A percentile compares a stretch with the other conserved stretches of the same genome.
These are phyloP conservation scores for Pseudocercospora pini-densiflorae DNA, from an alignment of 2,329 filamentous ascomycete species.

Conservation along the genomic window DNA sequence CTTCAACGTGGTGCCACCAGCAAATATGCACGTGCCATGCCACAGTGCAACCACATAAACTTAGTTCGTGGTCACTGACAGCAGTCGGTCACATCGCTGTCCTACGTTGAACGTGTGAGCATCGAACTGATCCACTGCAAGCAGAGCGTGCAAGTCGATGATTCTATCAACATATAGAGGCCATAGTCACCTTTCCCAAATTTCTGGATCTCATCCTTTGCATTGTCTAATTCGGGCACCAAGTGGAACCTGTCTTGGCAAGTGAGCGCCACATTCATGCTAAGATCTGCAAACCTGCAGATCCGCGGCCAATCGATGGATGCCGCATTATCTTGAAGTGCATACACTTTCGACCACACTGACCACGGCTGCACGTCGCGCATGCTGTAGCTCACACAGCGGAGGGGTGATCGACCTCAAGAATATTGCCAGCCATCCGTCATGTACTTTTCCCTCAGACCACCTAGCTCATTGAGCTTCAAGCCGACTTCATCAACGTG, in stretches of 20 bases:
- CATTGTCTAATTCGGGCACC: not conserved
- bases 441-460: not conserved
- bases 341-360: slow-evolving; percentile 8
- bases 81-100: not conserved
- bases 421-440: not conserved
- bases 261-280: not conserved
- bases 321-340: not conserved
- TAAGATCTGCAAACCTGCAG: slow-evolving; percentile 17
- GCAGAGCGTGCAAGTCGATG: not conserved
- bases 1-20: not conserved
- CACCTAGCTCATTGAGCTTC: slow-evolving; percentile 8
- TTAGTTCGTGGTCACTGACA: not conserved
- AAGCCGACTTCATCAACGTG: not conserved
- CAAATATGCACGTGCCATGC: not conserved
- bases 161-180: not conserved
- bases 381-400: slow-evolving; percentile 10
- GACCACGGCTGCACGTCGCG: slow-evolving; percentile 1
- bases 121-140: not conserved
- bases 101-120: not conserved
- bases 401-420: slow-evolving; percentile 4
- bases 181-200: not conserved
- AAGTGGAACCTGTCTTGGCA: not conserved
- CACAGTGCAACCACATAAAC: not conserved
- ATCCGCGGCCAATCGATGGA: slow-evolving; percentile 8
- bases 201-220: not conserved